Base-by-base conservation (phyloP, 2,329 filamentous ascomycete species). In the Diplocarpon mali region DNA sequence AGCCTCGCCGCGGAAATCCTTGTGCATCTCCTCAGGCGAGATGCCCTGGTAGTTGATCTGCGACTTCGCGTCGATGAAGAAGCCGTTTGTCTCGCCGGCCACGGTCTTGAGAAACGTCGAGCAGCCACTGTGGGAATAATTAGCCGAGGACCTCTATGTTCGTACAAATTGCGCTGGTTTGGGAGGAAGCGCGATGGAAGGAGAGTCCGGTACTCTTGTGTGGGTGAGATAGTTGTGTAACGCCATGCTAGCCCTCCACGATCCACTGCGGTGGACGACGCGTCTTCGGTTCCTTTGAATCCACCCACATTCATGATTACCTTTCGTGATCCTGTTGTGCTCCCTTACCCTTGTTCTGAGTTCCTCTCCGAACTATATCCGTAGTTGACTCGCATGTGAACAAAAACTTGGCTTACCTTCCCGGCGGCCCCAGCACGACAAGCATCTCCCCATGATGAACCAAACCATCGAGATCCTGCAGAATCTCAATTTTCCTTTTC, bases 371-470 rank as follows among this genome's bases (percentile, higher is more conserved):
- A n/a, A n/a, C n/a, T n/a, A n/a, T n/a, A n/a, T n/a, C n/a, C n/a
- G n/a, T n/a, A n/a, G n/a, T n/a, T n/a, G n/a, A n/a, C n/a, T n/a
- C n/a, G n/a, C n/a, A n/a, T n/a, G n/a, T n/a, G 20, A 24, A 24
- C 7, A 24, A 14, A 17, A 31, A 24, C 9, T 27, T 2, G 40
- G 10, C 36, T 35, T 45, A 53, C 78, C 81, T 12, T 30, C 73
- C 73, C 0, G 81, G 81, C 14, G 78, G 71, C 1, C 81, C 80
- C 0, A 85, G 69, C 1, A 85, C 79, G 1, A 83, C 70, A 14
- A 84, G 60, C 58, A 85, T 73, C 65, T 85, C 79, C 2, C 80
- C 80, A 38, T 66, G 69, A 48, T 72, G 67, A 6, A 85, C 61
- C 1, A 83, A 50, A 5, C 81, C 81, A 49, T 83, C 73, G 47